phyloP scores from a whole-genome alignment of 2,329 filamentous ascomycete species.

The Aspergillus pseudonomiae region DNA sequence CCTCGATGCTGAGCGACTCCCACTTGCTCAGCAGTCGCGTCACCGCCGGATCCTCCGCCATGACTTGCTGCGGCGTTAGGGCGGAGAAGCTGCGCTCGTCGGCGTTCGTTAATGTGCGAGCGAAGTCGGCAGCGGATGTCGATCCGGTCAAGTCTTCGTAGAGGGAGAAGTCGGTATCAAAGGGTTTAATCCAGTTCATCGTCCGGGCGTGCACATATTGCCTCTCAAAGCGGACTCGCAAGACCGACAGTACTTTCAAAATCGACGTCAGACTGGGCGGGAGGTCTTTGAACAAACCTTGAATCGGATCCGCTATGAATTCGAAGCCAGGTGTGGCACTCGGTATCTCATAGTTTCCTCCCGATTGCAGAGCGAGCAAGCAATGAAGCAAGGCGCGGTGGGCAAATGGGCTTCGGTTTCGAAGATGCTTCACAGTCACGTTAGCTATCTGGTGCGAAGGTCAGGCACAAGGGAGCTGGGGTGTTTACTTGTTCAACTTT shows the following conservation, averaged over 20 bases:
- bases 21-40: constrained; percentile 32
- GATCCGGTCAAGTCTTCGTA: constrained; percentile 39
- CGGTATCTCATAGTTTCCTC: constrained; percentile 17
- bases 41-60: constrained; percentile 26
- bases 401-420: constrained; percentile 41
- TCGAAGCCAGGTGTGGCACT: constrained; percentile 28
- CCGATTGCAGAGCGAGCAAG: constrained; percentile 29
- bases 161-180: constrained; percentile 36
- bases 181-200: constrained; percentile 39
- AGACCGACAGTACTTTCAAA: constrained; percentile 40
- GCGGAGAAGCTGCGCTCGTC: constrained; percentile 36
- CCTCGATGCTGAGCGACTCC: constrained; percentile 34
- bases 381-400: constrained; percentile 38
- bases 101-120: constrained; percentile 32
- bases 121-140: constrained; percentile 36
- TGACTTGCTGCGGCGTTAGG: constrained; percentile 29
- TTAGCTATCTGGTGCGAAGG: neutral
- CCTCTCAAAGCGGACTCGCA: constrained; percentile 38
- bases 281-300: constrained; percentile 38
- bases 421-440: constrained; percentile 34
- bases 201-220: constrained; percentile 37
- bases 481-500: constrained; percentile 41
- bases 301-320: constrained; percentile 44
- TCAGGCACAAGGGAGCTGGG: neutral
- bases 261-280: constrained; percentile 34